Evolutionary conservation across 768 basidiomycete species (phyloP).

Genomic region (Leccinum incarnatum): DNA sequence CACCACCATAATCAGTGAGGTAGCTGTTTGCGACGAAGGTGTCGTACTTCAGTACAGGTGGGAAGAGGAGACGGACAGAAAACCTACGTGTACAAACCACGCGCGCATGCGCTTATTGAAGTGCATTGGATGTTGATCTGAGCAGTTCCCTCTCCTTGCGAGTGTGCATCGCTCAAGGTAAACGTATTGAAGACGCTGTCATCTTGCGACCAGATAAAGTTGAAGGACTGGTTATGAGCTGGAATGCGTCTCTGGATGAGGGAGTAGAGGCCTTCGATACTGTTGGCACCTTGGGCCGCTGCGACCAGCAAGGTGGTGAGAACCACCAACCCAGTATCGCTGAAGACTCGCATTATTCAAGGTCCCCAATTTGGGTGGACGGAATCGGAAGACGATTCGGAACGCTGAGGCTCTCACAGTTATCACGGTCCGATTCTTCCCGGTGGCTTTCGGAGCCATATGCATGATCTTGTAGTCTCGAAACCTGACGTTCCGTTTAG

Average conservation of each 20-base stretch:
- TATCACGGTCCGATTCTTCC: neutral
- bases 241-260: neutral
- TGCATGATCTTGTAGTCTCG: too few species aligned
- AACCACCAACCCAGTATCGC: neutral
- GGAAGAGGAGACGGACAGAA: neutral
- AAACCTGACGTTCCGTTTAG: too few species aligned
- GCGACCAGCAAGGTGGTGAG: neutral
- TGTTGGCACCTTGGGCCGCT: neutral
- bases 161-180: slow-evolving; percentile 9
- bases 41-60: neutral
- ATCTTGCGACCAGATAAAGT: neutral
- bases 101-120: slow-evolving; percentile 28
- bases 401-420: neutral
- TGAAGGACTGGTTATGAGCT: neutral
- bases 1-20: slow-evolving; percentile 34
- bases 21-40: slow-evolving; percentile 23
- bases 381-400: neutral
- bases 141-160: slow-evolving; percentile 5
- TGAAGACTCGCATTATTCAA: neutral
- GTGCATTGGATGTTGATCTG: slow-evolving; percentile 34
- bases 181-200: neutral
- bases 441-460: too few species aligned
- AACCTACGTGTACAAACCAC: neutral
- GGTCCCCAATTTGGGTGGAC: neutral
- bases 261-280: neutral